Evolutionary conservation across 2,329 filamentous ascomycete genomes (phyloP).

Genomic region (Fusarium hostae): DNA sequence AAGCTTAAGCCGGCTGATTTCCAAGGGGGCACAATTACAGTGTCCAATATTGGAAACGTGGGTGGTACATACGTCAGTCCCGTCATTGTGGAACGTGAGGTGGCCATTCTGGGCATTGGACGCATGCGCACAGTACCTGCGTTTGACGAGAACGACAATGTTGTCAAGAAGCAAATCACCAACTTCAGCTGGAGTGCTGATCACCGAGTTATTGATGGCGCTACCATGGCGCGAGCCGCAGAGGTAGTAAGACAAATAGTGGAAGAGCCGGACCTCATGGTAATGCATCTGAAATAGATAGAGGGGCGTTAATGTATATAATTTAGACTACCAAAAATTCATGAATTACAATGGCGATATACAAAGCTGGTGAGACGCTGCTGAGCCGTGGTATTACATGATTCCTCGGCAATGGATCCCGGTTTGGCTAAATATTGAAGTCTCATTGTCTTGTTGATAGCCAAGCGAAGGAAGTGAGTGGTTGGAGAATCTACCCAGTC

Average conservation of each 20-base stretch:
- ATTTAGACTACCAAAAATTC: constrained; percentile 10
- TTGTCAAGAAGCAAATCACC: constrained; percentile 82
- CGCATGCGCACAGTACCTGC: constrained; percentile 83
- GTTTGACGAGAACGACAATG: constrained; percentile 69
- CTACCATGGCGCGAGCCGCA: constrained; percentile 91
- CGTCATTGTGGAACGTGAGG: constrained; percentile 89
- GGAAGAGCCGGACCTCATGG: constrained; percentile 88
- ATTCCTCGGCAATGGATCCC: neutral
- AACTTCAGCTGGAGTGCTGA: constrained; percentile 98
- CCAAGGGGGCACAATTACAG: constrained; percentile 88
- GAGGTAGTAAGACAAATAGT: constrained; percentile 81
- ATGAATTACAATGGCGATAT: neutral
- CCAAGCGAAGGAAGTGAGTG: neutral
- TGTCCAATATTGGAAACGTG: constrained; percentile 96
- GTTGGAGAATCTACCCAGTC: neutral
- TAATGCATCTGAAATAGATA: constrained; percentile 78
- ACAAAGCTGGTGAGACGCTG: neutral
- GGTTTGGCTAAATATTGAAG: neutral
- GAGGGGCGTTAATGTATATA: constrained; percentile 8
- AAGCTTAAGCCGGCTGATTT: constrained; percentile 81
- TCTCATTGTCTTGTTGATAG: neutral
- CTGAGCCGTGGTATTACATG: constrained; percentile 9
- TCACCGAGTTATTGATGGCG: constrained; percentile 93
- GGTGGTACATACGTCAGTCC: constrained; percentile 92
- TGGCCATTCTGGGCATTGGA: constrained; percentile 91